Evolutionary conservation across 805 yeast genomes (phyloP), one percentile per base, ranked within the genome.

Genomic region (Priceomyces haplophilus): DNA sequence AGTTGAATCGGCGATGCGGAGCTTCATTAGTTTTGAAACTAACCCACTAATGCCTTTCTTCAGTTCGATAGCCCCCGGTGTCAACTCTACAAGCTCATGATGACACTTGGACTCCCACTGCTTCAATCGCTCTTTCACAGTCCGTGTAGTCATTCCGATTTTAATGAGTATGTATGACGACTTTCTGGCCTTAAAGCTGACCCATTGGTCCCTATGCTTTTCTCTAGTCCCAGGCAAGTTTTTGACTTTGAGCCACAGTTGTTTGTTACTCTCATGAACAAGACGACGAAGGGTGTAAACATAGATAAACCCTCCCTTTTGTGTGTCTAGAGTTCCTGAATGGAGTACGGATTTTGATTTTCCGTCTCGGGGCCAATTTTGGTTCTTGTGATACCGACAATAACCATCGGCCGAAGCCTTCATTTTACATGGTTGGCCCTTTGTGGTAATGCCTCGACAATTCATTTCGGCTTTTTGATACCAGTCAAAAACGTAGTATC

Each of bases 61-160:
- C 15, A 13, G 24, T 13, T 16, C 31, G 13, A 23, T n/a, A 8
- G 13, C 20, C 1, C 35, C 23, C 6, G 78, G 79, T 27, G 59
- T 56, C 7, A 75, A 48, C 12, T 72, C 49, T n/a, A 55, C 55
- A 38, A 78, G 58, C 18, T 69, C 62, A 39, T 76, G 81, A 15
- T 66, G 61, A 49, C 84, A 79, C 49, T 76, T 73, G 8, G 58
- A 64, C 52, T 65, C 69, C 84, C 84, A 79, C 50, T 79, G 82
- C 31, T 53, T 53, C 15, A 79, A 51, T 34, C 84, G 56, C 5
- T 49, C 48, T 2, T 48, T 48, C 1, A 78, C 79, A 0, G 65
- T 57, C 40, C 69, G 72, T 0, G 78, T 69, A 2, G 84, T 79
- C 65, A 64, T 76, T 1, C 84, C 84, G 1, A 79, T 69, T 48